Percentiles rank a stretch among this genome's conserved stretches.
These are phyloP conservation scores for Xenoacremonium recifei DNA, from an alignment of 2,329 filamentous ascomycete genomes.

Conservation along the genomic window DNA sequence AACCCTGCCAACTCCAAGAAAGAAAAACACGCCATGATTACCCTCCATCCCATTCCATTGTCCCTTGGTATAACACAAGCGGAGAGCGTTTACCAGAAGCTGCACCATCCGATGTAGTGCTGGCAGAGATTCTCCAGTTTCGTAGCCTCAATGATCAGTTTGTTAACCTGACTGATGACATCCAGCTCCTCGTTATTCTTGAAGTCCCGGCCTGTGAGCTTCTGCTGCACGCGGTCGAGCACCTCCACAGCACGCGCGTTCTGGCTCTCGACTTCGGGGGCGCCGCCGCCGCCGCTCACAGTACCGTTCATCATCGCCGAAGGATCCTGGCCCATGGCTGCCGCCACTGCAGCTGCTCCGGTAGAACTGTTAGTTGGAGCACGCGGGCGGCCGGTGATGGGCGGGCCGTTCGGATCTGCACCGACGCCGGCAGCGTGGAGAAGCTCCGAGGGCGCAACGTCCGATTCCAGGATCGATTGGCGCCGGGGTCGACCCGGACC, in stretches of 20 bases:
- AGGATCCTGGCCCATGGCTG: slow-evolving; percentile 33
- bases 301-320: no score
- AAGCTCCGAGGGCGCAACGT: slow-evolving; percentile 58
- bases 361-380: slow-evolving; percentile 62
- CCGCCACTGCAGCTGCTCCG: no score
- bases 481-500: slow-evolving; percentile 53
- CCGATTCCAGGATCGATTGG: slow-evolving; percentile 66
- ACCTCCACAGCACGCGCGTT: slow-evolving; percentile 93
- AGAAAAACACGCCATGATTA: neutral
- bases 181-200: slow-evolving; percentile 80
- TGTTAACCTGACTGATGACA: slow-evolving; percentile 86
- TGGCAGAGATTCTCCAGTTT: slow-evolving; percentile 97
- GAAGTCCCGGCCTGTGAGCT: slow-evolving; percentile 92
- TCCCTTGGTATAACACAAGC: no score
- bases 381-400: slow-evolving; percentile 48
- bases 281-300: slow-evolving; percentile 35
- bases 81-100: slow-evolving; percentile 86
- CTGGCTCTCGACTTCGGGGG: slow-evolving; percentile 70
- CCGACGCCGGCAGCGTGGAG: slow-evolving; percentile 44
- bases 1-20: slow-evolving; percentile 1
- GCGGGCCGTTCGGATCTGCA: slow-evolving; percentile 44
- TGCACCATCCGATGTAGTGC: slow-evolving; percentile 99
- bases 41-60: neutral
- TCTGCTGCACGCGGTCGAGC: slow-evolving; percentile 87
- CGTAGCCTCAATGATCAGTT: slow-evolving; percentile 90